Evolutionary conservation across 306 rosid species (phyloP).

Genomic region (Quercus dentata): DNA sequence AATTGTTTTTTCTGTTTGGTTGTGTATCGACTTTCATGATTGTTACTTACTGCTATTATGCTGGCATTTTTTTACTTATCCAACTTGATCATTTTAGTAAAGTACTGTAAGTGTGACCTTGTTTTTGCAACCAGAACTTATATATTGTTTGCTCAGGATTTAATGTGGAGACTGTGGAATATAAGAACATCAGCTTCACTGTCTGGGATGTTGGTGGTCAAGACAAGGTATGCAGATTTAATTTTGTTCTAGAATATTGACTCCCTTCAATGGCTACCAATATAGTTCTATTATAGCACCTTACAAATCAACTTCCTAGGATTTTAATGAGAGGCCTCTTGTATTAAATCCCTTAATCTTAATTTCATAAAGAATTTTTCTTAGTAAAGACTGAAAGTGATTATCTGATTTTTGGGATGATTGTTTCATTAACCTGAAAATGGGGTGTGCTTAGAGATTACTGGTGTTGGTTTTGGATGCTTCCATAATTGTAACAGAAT

Average conservation of each 20-base stretch:
- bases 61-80: background rate
- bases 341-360: background rate
- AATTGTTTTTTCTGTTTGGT: background rate
- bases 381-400: background rate
- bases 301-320: too few species aligned
- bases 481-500: background rate
- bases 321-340: background rate
- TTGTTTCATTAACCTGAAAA: background rate
- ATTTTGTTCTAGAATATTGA: background rate
- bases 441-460: background rate
- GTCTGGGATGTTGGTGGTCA: conserved; percentile 99
- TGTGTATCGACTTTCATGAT: background rate
- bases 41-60: background rate
- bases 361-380: background rate
- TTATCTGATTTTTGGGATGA: background rate
- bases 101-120: background rate
- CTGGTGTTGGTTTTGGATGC: background rate
- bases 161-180: conserved; percentile 92
- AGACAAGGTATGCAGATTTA: conserved; percentile 56
- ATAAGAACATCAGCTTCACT: conserved; percentile 95
- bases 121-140: conserved; percentile 3
- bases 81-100: background rate
- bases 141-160: conserved; percentile 51
- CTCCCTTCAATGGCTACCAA: too few species aligned
- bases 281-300: too few species aligned